Evolutionary conservation across 192 early-diverging fungal genomes (phyloP).

Genomic region (Linnemannia hyalina): DNA sequence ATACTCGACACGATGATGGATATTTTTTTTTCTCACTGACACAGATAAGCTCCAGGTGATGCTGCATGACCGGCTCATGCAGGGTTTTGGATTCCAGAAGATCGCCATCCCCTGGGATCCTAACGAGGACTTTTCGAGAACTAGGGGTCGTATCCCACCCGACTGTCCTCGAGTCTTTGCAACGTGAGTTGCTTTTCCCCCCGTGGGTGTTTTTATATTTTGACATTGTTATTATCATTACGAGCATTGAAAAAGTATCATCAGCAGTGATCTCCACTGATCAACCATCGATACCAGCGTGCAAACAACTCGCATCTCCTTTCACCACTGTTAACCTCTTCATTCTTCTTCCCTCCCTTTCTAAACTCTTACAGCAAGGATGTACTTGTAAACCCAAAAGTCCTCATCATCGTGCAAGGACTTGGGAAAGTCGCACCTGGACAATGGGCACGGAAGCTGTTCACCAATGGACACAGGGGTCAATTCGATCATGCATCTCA

Average conservation of each 20-base stretch:
- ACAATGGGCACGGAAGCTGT: constrained; percentile 50
- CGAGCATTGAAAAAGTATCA: neutral
- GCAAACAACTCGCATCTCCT: too few species aligned
- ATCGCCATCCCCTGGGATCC: neutral
- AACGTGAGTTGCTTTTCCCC: constrained; percentile 10
- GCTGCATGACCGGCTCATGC: neutral
- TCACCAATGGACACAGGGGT: constrained; percentile 36
- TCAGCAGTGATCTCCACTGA: neutral
- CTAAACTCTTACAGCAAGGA: constrained; percentile 8
- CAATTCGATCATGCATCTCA: constrained; percentile 33
- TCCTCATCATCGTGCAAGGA: constrained; percentile 38
- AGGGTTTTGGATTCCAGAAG: neutral
- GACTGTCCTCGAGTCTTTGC: constrained; percentile 27
- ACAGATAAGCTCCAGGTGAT: constrained; percentile 18
- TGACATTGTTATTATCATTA: neutral
- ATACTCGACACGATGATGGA: neutral
- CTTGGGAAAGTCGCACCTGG: constrained; percentile 42
- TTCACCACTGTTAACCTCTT: neutral
- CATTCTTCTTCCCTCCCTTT: neutral
- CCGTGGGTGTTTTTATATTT: neutral
- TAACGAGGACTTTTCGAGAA: neutral
- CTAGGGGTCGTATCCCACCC: neutral
- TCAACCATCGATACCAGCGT: neutral
- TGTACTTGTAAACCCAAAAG: constrained; percentile 15
- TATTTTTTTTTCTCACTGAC: neutral